Evolutionary conservation across 1,284 basidiomycete genomes (phyloP), one percentile per base, ranked within the genome.

Genomic region (Austroboletus niveus): DNA sequence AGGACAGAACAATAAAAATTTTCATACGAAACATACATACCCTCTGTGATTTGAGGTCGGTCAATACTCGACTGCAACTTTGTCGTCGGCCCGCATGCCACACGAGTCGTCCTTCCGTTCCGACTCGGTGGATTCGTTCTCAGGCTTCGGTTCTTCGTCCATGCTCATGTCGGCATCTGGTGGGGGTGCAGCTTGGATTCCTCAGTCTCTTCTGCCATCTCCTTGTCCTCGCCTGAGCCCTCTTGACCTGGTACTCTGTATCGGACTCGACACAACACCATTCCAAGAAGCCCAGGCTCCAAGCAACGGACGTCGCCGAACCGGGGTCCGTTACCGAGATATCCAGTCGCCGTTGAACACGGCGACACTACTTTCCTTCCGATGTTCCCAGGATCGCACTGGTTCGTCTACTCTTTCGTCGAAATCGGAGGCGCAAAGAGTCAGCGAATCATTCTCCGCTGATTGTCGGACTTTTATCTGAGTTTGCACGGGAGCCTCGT

Each of bases 11-110:
- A 54, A 56, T 55, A 57, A 55, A 52, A 48, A 53, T 17, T 61
- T 57, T 60, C 62, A 53, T 61, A 63, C 60, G 61, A 48, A 54
- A 59, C 35, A 53, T 32, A 53, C 60, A 63, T 66, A 61, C 57
- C 63, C 63, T 40, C 39, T 54, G 59, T 54, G 27, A 20, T 49
- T 46, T 41, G 36, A 49, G 35, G 41, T 45, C 34, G 36, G 29
- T 69, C 51, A 82, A 63, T 83, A 82, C 69, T 82, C 80, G 48
- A 82, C 80, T 24, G 80, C 80, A 60, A 82, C 80, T 57, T 82
- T 81, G 46, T 82, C 80, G 49, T 82, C 78, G 45, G 75, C 76
- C 43, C 68, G 74, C 62, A 72, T 72, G 32, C 68, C 64, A 42
- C 69, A 65, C 22, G 71, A 58, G 53, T 71, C 69, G 39, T 73